phyloP scores from a whole-genome alignment of 2,329 filamentous ascomycete species.

The Cladosporium sp. region DNA sequence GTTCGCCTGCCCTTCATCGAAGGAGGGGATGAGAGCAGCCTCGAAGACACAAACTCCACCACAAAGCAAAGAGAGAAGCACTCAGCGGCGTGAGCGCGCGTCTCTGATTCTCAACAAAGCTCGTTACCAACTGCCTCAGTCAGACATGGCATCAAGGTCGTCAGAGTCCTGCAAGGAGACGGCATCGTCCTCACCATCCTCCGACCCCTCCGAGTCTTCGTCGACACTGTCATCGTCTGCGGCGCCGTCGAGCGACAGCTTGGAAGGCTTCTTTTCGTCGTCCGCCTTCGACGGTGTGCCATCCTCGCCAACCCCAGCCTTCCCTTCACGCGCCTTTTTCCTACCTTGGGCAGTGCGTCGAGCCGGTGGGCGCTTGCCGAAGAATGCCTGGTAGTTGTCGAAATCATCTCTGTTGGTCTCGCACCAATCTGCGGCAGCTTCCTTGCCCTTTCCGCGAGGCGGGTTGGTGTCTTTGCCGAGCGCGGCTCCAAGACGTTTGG shows the following conservation, averaged over 20 bases:
- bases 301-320: conserved; percentile 9
- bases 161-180: conserved; percentile 26
- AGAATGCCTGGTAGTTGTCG: conserved; percentile 25
- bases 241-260: conserved; percentile 14
- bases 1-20: too few species aligned
- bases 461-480: conserved; percentile 31
- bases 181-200: conserved; percentile 14
- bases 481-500: conserved; percentile 33
- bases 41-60: too few species aligned
- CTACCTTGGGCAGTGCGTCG: conserved; percentile 24
- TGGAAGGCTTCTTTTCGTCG: conserved; percentile 15
- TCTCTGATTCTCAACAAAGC: too few species aligned
- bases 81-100: too few species aligned
- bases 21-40: too few species aligned
- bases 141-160: conserved; percentile 24
- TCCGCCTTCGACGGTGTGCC: conserved; percentile 8
- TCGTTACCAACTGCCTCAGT: too few species aligned
- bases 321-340: neutral
- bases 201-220: conserved; percentile 15
- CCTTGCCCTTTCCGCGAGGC: conserved; percentile 22
- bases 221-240: conserved; percentile 13
- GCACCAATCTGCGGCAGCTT: conserved; percentile 20
- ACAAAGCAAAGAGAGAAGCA: too few species aligned
- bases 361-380: conserved; percentile 24
- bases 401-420: conserved; percentile 26